Evolutionary conservation across 2,329 filamentous ascomycete species (phyloP).

Genomic region (Cladophialophora chaetospira): DNA sequence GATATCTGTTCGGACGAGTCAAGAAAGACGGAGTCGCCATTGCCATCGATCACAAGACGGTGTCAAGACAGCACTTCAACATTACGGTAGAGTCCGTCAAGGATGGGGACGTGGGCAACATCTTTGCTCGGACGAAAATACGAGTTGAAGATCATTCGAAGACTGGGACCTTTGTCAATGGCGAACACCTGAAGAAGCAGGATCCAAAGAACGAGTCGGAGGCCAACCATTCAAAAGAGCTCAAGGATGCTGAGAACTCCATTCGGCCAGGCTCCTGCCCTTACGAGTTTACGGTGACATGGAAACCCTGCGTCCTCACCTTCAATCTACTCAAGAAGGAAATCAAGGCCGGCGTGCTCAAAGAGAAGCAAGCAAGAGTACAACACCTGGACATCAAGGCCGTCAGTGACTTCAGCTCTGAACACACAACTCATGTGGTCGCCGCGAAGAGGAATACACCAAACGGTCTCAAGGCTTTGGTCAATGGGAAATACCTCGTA

Average conservation of each 20-base stretch:
- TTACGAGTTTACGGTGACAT: constrained; percentile 65
- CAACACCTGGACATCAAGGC: constrained; percentile 90
- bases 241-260: constrained; percentile 62
- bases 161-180: constrained; percentile 78
- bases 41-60: constrained; percentile 74
- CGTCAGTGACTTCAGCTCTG: constrained; percentile 68
- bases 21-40: constrained; percentile 65
- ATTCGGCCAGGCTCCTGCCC: constrained; percentile 73
- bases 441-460: constrained; percentile 87
- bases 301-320: constrained; percentile 78
- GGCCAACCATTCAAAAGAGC: constrained; percentile 48
- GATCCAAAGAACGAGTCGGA: constrained; percentile 7
- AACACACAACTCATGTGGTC: constrained; percentile 81
- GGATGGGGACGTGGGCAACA: constrained; percentile 65
- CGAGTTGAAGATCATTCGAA: constrained; percentile 84
- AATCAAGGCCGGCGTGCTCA: constrained; percentile 65
- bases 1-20: constrained; percentile 82
- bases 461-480: constrained; percentile 80
- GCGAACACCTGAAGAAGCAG: constrained; percentile 60
- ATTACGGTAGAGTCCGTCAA: constrained; percentile 69
- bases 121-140: constrained; percentile 67
- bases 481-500: constrained; percentile 79
- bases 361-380: constrained; percentile 64
- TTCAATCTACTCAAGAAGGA: constrained; percentile 76
- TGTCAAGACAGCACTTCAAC: constrained; percentile 85